phyloP scores from a whole-genome alignment of 2,329 filamentous ascomycete genomes.

The Pleomassaria siparia region DNA sequence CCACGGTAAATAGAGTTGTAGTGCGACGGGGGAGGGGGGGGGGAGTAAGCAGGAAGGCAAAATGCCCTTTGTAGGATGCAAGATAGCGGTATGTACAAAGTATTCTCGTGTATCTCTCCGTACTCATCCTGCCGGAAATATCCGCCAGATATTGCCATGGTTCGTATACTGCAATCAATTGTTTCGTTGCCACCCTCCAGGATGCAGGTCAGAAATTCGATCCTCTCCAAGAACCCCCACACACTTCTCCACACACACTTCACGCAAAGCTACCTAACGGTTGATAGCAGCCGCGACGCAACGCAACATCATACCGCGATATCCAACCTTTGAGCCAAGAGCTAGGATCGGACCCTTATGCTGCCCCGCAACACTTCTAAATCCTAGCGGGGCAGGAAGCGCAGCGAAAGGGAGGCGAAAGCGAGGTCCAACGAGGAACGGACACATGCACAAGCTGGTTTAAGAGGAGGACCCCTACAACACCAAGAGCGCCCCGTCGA shows the following conservation, averaged over 20 bases:
- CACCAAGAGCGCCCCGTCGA: constrained; percentile 1
- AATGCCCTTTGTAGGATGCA: too few species aligned
- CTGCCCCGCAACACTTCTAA: neutral
- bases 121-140: neutral
- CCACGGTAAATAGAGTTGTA: too few species aligned
- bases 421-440: neutral
- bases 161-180: constrained; percentile 7
- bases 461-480: neutral
- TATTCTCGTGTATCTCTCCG: constrained; percentile 24
- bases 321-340: neutral
- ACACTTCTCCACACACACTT: constrained; percentile 1
- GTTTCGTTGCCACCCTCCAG: constrained; percentile 5
- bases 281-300: neutral
- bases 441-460: constrained; percentile 8
- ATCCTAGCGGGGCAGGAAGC: neutral
- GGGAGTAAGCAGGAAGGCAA: constrained; percentile 16
- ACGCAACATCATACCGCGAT: neutral
- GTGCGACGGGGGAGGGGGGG: constrained; percentile 4
- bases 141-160: neutral
- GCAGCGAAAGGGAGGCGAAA: too few species aligned
- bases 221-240: neutral
- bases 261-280: neutral
- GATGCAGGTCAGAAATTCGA: constrained; percentile 7
- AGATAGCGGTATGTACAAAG: constrained; percentile 1
- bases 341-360: neutral